Evolutionary conservation across 73 alveolate species (phyloP).

Genomic region (Paramecium tetraurelia): DNA sequence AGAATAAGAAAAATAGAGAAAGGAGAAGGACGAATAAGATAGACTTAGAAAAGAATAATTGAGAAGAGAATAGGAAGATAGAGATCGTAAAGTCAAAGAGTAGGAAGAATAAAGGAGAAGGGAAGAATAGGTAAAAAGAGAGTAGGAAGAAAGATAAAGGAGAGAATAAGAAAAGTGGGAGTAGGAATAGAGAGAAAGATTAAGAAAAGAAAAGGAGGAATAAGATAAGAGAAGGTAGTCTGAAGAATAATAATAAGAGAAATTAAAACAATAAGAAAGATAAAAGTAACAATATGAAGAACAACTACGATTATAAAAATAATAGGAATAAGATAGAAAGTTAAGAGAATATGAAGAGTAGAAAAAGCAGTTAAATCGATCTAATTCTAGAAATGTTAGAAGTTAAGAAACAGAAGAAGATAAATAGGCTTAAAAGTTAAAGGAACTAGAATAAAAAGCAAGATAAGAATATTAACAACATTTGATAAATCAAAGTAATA

Average conservation of each 20-base stretch:
- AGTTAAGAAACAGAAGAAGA: neutral
- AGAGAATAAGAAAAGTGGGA: slow-evolving; percentile 5
- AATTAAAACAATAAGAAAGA: neutral
- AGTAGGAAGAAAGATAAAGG: neutral
- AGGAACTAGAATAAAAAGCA: neutral
- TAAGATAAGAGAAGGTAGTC: neutral
- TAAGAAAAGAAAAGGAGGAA: neutral
- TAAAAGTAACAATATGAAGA: neutral
- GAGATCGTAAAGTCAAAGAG: neutral
- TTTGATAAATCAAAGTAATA: neutral
- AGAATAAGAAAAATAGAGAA: neutral
- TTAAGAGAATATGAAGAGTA: neutral
- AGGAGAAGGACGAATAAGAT: neutral
- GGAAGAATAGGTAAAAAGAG: neutral
- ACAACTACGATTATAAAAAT: neutral
- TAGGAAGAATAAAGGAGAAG: neutral
- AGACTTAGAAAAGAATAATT: neutral
- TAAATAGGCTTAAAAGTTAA: neutral
- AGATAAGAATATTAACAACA: neutral
- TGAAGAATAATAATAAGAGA: neutral
- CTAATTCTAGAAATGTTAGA: neutral
- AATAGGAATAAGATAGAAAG: neutral
- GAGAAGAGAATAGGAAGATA: slow-evolving; percentile 1
- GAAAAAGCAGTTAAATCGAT: neutral
- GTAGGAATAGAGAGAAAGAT: neutral